Conservation (phyloP, 2,329 filamentous ascomycete species). For the Pestalotiopsis sp. region DNA sequence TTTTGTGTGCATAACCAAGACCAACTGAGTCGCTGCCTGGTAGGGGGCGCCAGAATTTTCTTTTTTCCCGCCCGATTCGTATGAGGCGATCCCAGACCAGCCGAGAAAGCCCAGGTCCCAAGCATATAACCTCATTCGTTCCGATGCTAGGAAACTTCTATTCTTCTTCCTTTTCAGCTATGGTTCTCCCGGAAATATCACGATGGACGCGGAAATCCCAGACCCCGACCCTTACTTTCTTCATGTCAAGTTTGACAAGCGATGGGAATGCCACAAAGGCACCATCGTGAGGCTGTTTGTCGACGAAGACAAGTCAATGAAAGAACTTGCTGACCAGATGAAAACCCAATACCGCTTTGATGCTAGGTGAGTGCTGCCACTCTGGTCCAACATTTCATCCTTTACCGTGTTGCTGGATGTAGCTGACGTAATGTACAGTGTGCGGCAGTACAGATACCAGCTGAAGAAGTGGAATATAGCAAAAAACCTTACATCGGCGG, state of each 20-base stretch:
- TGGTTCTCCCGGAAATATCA: background rate
- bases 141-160: too few species aligned
- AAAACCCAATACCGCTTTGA: conserved; percentile 21
- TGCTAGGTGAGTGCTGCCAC: conserved; percentile 12
- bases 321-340: conserved; percentile 17
- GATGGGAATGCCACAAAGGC: conserved; percentile 21
- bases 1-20: too few species aligned
- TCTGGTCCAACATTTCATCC: background rate
- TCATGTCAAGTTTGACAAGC: conserved; percentile 20
- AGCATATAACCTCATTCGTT: too few species aligned
- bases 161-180: too few species aligned
- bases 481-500: conserved; percentile 15
- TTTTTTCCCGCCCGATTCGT: too few species aligned
- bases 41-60: too few species aligned
- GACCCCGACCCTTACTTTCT: conserved; percentile 11
- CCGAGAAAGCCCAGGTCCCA: too few species aligned
- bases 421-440: conserved; percentile 4
- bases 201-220: background rate
- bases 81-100: too few species aligned
- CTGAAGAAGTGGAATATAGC: conserved; percentile 19
- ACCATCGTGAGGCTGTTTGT: conserved; percentile 19
- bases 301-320: conserved; percentile 12
- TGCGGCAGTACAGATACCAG: conserved; percentile 15
- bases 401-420: background rate
- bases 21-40: too few species aligned